A percentile compares a stretch with the other conserved stretches of the same genome.
Conservation (phyloP, 495 filamentous ascomycete genomes). For the Mycothermus thermophilus region DNA sequence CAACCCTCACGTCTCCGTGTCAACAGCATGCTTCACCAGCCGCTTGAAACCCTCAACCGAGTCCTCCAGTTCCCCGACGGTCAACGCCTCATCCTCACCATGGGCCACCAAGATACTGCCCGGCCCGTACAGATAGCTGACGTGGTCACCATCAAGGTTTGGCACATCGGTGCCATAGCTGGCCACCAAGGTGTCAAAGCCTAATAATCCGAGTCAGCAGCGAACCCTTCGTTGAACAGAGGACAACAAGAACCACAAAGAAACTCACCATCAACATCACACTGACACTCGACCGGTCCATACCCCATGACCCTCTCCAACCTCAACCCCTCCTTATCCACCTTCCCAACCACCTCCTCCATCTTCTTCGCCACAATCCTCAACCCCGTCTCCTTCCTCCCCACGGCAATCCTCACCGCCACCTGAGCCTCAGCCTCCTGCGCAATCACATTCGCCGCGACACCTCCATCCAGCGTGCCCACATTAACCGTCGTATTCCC, state of each 20-base stretch:
- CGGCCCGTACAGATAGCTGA: slow-evolving; percentile 78
- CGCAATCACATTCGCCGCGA: slow-evolving; percentile 80
- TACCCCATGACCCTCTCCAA: slow-evolving; percentile 49
- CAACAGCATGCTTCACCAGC: slow-evolving; percentile 49
- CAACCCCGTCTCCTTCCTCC: slow-evolving; percentile 41
- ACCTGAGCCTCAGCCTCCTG: slow-evolving; percentile 52
- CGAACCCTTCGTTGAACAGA: not conserved
- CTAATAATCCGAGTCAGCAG: slow-evolving; percentile 12
- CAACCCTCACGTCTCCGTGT: slow-evolving; percentile 1
- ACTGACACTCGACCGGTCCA: slow-evolving; percentile 60
- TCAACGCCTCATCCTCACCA: slow-evolving; percentile 68
- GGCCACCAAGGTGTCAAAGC: slow-evolving; percentile 64
- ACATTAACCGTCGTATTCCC: slow-evolving; percentile 83
- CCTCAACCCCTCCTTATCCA: slow-evolving; percentile 44
- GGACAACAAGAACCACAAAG: not conserved
- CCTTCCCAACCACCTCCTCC: slow-evolving; percentile 40
- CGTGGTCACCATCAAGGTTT: slow-evolving; percentile 55
- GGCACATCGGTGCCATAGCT: slow-evolving; percentile 93
- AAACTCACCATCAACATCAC: slow-evolving; percentile 54
- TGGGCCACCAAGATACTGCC: slow-evolving; percentile 85
- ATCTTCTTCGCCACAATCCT: slow-evolving; percentile 42
- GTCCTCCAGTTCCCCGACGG: slow-evolving; percentile 48
- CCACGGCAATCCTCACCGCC: slow-evolving; percentile 60
- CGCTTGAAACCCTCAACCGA: slow-evolving; percentile 60
- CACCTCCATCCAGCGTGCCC: slow-evolving; percentile 62